Percentiles rank a stretch among this genome's conserved stretches.
These are phyloP conservation scores for Naganishia vaughanmartiniae DNA, from an alignment of 768 basidiomycete genomes.

Conservation along the genomic window DNA sequence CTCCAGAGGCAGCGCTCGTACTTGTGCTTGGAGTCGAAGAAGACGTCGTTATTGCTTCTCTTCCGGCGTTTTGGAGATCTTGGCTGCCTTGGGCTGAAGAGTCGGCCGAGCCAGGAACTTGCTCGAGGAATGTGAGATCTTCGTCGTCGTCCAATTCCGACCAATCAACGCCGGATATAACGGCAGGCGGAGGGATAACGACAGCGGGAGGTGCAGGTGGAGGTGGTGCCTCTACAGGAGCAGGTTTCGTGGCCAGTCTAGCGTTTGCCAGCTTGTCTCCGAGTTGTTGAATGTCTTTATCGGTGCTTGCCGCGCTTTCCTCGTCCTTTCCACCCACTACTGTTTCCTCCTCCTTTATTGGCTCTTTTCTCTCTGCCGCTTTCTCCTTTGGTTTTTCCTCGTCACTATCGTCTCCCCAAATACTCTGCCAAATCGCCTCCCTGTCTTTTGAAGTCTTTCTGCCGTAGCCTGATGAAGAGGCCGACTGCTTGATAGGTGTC, in stretches of 20 bases:
- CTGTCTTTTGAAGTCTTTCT: constrained; percentile 8
- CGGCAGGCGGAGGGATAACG: constrained; percentile 19
- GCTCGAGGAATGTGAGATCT: constrained; percentile 17
- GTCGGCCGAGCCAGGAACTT: not conserved
- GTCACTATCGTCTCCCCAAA: constrained; percentile 21
- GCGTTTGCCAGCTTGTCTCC: not conserved
- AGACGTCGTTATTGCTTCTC: not conserved
- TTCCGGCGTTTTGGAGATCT: not conserved
- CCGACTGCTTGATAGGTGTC: constrained; percentile 5
- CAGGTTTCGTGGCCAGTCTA: not conserved
- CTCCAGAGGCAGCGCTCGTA: not conserved
- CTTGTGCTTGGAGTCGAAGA: not conserved
- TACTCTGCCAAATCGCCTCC: constrained; percentile 24
- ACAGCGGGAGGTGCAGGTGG: not conserved
- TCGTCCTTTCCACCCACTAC: not conserved
- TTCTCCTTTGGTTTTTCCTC: constrained; percentile 13
- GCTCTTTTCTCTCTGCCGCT: not conserved
- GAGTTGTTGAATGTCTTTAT: not conserved
- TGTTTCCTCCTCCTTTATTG: not conserved
- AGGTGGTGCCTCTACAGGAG: not conserved
- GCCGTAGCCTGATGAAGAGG: constrained; percentile 10
- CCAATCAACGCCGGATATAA: constrained; percentile 20
- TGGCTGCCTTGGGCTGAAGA: not conserved
- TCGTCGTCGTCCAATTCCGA: constrained; percentile 19
- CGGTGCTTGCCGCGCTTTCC: not conserved